Evolutionary conservation across 306 rosid species (phyloP).

Genomic region (Inga oerstediana): DNA sequence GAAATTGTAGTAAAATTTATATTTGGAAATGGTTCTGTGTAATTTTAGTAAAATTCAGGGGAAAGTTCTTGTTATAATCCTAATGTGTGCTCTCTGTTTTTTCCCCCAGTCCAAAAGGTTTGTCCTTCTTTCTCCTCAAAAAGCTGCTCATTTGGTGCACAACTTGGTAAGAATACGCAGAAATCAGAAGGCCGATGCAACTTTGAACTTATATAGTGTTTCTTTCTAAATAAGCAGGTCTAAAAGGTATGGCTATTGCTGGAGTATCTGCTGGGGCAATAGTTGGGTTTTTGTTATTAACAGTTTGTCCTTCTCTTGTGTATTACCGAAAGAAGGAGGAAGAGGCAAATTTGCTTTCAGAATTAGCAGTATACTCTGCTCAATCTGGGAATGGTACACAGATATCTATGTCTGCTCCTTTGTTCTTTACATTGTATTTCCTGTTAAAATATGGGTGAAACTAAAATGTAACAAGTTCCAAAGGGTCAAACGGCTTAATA

Average conservation of each 20-base stretch:
- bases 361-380: constrained; percentile 36
- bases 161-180: constrained; percentile 23
- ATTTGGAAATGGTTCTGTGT: neutral
- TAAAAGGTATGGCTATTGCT: constrained; percentile 48
- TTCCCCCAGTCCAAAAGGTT: constrained; percentile 40
- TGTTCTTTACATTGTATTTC: neutral
- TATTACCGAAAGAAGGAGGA: constrained; percentile 44
- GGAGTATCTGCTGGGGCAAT: constrained; percentile 63
- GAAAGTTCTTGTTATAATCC: neutral
- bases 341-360: constrained; percentile 30
- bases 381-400: constrained; percentile 44
- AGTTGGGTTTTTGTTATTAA: constrained; percentile 48
- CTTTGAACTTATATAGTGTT: constrained; percentile 10
- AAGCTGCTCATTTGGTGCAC: constrained; percentile 22
- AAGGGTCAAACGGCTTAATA: neutral
- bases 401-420: neutral
- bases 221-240: constrained; percentile 44
- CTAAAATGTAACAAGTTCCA: neutral
- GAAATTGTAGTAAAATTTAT: neutral
- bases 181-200: constrained; percentile 1
- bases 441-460: constrained; percentile 2
- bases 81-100: neutral
- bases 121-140: constrained; percentile 32
- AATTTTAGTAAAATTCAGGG: neutral
- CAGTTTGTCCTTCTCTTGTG: constrained; percentile 40